A percentile compares a stretch with the other conserved stretches of the same genome.
phyloP scores from a whole-genome alignment of 768 basidiomycete species.

The Trametes coccinea region DNA sequence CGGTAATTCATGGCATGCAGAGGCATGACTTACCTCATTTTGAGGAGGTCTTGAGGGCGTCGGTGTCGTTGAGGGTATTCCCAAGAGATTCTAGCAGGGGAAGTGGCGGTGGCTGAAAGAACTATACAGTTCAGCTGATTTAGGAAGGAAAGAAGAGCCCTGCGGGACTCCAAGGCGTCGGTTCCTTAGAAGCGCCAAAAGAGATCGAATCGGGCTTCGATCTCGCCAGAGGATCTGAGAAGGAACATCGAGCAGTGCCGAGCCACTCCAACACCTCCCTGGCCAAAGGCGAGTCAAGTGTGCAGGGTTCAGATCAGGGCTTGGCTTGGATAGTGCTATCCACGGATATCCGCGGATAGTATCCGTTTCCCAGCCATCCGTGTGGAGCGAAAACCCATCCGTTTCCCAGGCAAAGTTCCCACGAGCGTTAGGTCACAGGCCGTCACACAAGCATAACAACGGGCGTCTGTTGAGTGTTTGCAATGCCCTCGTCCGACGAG shows the following conservation, averaged over 20 bases:
- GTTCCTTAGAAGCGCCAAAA: neutral
- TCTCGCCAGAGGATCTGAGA: neutral
- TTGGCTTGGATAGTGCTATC: no score
- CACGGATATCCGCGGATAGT: no score
- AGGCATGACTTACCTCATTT: constrained; percentile 40
- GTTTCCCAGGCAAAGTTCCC: no score
- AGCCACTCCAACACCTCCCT: neutral
- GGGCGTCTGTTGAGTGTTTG: no score
- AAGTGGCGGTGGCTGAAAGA: constrained; percentile 31
- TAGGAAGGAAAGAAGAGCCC: neutral
- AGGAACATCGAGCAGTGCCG: neutral
- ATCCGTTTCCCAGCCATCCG: no score
- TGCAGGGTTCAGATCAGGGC: no score
- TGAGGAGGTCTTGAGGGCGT: constrained; percentile 33
- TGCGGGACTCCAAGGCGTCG: neutral
- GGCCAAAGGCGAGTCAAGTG: no score
- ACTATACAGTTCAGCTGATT: constrained; percentile 28
- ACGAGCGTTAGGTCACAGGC: no score
- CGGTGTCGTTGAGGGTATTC: constrained; percentile 22
- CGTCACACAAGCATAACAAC: no score
- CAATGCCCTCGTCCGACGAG: no score
- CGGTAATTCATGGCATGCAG: neutral
- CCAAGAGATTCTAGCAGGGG: constrained; percentile 2
- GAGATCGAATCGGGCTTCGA: constrained; percentile 4
- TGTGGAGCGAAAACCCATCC: no score